Evolutionary conservation across 2,329 filamentous ascomycete species (phyloP), one percentile per base, ranked within the genome.

Genomic region (Escovopsis sp.): DNA sequence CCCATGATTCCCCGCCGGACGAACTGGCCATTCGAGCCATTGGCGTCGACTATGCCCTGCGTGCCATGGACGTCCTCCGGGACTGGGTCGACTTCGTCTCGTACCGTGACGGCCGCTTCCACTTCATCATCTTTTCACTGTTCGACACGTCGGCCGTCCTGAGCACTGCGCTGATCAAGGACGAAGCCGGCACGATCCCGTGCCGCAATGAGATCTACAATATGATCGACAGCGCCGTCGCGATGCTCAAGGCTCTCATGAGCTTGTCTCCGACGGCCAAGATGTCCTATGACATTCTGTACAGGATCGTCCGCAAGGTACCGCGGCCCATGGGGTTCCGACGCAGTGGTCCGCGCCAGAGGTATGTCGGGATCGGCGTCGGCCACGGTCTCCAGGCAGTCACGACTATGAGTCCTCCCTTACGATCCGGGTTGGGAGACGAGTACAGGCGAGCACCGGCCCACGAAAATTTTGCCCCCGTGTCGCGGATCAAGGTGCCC

Each of bases 131-230:
- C 0, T 71, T 69, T 35, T 54, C 60, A 4, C 56, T 68, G 18
- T 69, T 70, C 36, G 65, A 70, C 38, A 66, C 65, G 0, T 58
- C 63, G 0, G 61, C 65, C 1, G 54, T 65, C 23, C 48, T 70
- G 3, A 67, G 61, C 36, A 67, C 66, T 0, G 63, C 65, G 0
- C 48, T 70, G 5, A 58, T 67, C 8, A 66, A 70, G 40, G 66
- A 70, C 27, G 43, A 46, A 8, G 50, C 57, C 9, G 39, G 47
- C 13, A 54, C 48, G 5, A 54, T 66, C 3, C 54, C 56, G 1
- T 56, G 51, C 25, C 56, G 58, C 10, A 51, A 58, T 1, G 54
- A 62, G 16, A 53, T 66, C 2, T 25, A 48, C 51, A 27, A 56
- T 13, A 51, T 54, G 2, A 60, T 70, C 33, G 43, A 49, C 4